A percentile compares a stretch with the other conserved stretches of the same genome.
Evolutionary conservation across 2,329 filamentous ascomycete genomes (phyloP).

Genomic region (Thielaviopsis ethacetica): DNA sequence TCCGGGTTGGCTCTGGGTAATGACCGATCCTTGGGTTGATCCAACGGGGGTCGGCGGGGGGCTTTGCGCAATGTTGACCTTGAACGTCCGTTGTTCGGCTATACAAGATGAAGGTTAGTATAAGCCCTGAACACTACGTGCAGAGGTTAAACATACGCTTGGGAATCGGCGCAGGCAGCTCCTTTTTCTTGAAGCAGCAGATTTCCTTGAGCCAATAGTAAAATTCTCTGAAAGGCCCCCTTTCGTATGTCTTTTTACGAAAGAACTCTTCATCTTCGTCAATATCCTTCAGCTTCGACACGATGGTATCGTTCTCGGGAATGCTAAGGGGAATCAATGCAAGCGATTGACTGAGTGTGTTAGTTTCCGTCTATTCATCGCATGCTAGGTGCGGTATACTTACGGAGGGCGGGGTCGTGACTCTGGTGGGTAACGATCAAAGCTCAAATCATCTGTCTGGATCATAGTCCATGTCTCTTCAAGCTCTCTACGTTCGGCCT

Average conservation of each 20-base stretch:
- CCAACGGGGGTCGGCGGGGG: slow-evolving; percentile 1
- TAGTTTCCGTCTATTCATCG: not conserved
- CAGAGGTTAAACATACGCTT: slow-evolving; percentile 3
- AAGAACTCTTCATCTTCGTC: slow-evolving; percentile 10
- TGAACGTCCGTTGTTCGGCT: slow-evolving; percentile 9
- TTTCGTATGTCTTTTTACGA: not conserved
- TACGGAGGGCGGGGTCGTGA: slow-evolving; percentile 10
- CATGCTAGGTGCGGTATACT: not conserved
- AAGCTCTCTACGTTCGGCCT: slow-evolving; percentile 9
- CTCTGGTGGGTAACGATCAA: slow-evolving; percentile 11
- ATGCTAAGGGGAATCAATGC: slow-evolving; percentile 7
- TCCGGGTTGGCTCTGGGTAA: slow-evolving; percentile 1
- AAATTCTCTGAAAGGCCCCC: not conserved
- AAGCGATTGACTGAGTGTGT: slow-evolving; percentile 3
- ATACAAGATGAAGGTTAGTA: not conserved
- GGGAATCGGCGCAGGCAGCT: not conserved
- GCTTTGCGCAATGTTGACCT: slow-evolving; percentile 5
- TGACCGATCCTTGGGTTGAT: slow-evolving; percentile 5
- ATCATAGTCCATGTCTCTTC: slow-evolving; percentile 12
- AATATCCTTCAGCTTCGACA: slow-evolving; percentile 6
- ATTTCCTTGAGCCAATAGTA: slow-evolving; percentile 2
- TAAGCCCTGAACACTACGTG: not conserved
- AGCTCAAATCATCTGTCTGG: slow-evolving; percentile 10
- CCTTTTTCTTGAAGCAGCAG: slow-evolving; percentile 9
- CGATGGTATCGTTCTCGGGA: not conserved